phyloP scores from a whole-genome alignment of 305 asterid genomes.

The Coffea humblotiana region DNA sequence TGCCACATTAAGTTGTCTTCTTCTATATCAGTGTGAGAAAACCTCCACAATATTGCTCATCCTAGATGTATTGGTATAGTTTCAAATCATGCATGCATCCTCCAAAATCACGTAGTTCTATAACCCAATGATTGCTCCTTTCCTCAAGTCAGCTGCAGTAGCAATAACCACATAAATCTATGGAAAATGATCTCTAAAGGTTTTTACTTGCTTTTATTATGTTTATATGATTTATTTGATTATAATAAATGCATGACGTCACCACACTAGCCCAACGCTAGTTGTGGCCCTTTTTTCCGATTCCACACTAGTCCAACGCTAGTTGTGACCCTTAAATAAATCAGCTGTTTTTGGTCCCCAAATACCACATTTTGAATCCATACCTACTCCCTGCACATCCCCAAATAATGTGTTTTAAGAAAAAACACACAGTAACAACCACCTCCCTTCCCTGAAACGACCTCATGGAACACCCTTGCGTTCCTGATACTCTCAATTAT shows the following conservation, averaged over 20 bases:
- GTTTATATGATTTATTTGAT: too few relatives aligned
- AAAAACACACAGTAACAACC: background rate
- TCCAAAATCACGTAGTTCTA: background rate
- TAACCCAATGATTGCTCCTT: background rate
- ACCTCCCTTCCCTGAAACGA: background rate
- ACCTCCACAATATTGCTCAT: background rate
- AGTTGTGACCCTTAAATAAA: background rate
- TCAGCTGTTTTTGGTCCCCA: background rate
- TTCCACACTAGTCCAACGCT: too few relatives aligned
- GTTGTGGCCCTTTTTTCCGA: too few relatives aligned
- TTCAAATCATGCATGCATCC: background rate
- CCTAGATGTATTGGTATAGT: background rate
- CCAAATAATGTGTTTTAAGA: background rate
- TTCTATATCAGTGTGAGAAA: background rate
- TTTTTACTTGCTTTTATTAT: too few relatives aligned
- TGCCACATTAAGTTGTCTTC: background rate
- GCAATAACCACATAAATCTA: background rate
- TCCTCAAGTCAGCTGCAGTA: background rate
- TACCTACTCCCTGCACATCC: background rate
- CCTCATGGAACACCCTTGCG: background rate
- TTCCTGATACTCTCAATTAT: too few relatives aligned
- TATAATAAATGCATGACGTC: too few relatives aligned
- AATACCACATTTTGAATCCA: background rate
- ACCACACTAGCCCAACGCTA: too few relatives aligned
- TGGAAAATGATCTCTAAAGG: background rate